phyloP scores from a whole-genome alignment of 1,284 basidiomycete species.

The Melampsora abietis-canadensis region DNA sequence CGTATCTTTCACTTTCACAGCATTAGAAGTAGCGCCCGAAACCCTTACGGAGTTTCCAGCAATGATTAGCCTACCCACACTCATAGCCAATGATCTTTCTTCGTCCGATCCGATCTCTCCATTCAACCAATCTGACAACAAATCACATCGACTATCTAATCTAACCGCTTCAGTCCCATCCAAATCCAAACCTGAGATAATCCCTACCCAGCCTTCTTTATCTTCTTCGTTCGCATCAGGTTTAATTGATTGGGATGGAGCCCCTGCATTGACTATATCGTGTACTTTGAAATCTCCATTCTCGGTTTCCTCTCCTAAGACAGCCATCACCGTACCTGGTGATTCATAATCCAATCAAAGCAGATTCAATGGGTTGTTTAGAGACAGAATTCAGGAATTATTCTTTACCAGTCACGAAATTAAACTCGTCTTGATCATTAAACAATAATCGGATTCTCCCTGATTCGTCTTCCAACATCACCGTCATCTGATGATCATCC shows the following conservation, averaged over 20 bases:
- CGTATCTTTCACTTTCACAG: neutral
- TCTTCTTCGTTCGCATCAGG: constrained; percentile 2
- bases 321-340: constrained; percentile 26
- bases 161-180: constrained; percentile 7
- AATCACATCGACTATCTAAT: neutral
- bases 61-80: constrained; percentile 75
- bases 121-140: constrained; percentile 24
- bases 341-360: neutral
- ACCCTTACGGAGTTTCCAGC: constrained; percentile 74
- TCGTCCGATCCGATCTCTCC: constrained; percentile 46
- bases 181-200: constrained; percentile 38
- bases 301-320: constrained; percentile 12
- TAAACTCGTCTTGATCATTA: constrained; percentile 6
- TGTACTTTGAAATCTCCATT: constrained; percentile 30
- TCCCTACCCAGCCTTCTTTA: constrained; percentile 10
- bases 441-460: constrained; percentile 19
- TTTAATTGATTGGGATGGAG: neutral
- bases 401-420: constrained; percentile 21
- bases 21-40: constrained; percentile 15
- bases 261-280: constrained; percentile 16
- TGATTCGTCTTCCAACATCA: constrained; percentile 40
- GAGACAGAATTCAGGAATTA: too few species aligned
- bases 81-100: constrained; percentile 65
- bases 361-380: neutral
- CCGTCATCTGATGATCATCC: constrained; percentile 7